Conservation (phyloP, 2,329 filamentous ascomycete genomes). For the Verticillium albo-atrum region DNA sequence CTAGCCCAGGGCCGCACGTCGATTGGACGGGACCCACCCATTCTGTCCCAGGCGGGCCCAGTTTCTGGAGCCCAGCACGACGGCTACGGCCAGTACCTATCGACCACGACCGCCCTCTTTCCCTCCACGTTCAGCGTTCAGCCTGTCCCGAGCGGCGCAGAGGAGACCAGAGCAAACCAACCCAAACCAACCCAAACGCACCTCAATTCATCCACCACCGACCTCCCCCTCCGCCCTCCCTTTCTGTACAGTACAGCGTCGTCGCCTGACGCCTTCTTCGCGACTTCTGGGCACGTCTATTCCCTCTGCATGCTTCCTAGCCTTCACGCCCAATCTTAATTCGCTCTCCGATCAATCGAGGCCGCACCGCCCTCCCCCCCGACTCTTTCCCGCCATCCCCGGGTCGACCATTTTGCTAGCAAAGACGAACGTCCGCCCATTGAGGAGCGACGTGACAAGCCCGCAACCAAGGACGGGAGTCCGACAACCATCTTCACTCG, state of each 20-base stretch:
- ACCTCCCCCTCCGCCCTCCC: neutral
- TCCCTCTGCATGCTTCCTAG: neutral
- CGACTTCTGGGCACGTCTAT: neutral
- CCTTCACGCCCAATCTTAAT: neutral
- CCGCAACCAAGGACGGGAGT: neutral
- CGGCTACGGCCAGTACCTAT: neutral
- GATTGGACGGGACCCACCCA: neutral
- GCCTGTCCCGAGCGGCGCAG: neutral
- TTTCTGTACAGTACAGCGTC: neutral
- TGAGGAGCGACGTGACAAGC: neutral
- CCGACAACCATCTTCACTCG: neutral
- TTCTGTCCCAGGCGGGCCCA: neutral
- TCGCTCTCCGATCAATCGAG: neutral
- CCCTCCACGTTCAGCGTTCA: neutral
- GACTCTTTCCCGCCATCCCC: neutral
- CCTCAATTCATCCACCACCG: neutral
- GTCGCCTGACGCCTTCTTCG: neutral
- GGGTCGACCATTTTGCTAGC: neutral
- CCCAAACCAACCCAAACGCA: too few relatives aligned
- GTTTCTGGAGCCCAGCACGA: neutral
- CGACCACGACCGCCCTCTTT: neutral
- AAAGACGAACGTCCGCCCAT: neutral
- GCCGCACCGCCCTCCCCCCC: too few relatives aligned
- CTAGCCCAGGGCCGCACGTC: neutral
- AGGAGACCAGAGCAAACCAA: too few relatives aligned